phyloP scores from a whole-genome alignment of 1,284 basidiomycete species.

The Flammula alnicola region DNA sequence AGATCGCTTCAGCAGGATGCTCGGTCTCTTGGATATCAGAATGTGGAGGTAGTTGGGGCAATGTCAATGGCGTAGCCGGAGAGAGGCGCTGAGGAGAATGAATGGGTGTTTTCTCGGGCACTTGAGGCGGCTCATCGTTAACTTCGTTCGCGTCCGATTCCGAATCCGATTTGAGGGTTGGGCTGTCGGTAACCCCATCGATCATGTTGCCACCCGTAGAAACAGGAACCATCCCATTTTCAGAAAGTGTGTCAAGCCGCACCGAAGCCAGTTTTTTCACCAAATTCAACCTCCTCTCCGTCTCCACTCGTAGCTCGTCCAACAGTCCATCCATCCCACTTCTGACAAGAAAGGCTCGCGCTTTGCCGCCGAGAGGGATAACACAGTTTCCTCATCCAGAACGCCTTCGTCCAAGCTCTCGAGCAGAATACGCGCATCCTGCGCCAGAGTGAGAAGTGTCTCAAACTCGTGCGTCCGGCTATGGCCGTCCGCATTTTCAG shows the following conservation, averaged over 20 bases:
- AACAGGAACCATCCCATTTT: background rate
- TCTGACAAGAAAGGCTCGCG: constrained; percentile 63
- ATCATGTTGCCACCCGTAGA: no score
- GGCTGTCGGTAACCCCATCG: no score
- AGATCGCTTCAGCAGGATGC: no score
- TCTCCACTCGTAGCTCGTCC: constrained; percentile 70
- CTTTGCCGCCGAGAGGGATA: constrained; percentile 42
- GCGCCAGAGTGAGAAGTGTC: constrained; percentile 44
- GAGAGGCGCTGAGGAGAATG: background rate
- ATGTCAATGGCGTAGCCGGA: background rate
- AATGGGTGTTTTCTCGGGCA: constrained; percentile 5
- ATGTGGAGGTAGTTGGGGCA: background rate
- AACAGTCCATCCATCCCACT: constrained; percentile 63
- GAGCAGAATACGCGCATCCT: constrained; percentile 55
- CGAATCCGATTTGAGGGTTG: no score
- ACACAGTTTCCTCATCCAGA: constrained; percentile 21
- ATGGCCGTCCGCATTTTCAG: constrained; percentile 18
- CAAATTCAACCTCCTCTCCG: constrained; percentile 57
- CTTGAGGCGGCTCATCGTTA: constrained; percentile 1
- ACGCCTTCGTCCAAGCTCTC: constrained; percentile 44
- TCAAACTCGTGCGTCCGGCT: constrained; percentile 14
- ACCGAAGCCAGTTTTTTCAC: constrained; percentile 38
- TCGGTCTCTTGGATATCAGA: no score
- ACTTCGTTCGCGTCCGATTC: no score
- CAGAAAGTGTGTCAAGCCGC: background rate